Conservation (phyloP, 805 yeast genomes). For the Alloascoidea africana region DNA sequence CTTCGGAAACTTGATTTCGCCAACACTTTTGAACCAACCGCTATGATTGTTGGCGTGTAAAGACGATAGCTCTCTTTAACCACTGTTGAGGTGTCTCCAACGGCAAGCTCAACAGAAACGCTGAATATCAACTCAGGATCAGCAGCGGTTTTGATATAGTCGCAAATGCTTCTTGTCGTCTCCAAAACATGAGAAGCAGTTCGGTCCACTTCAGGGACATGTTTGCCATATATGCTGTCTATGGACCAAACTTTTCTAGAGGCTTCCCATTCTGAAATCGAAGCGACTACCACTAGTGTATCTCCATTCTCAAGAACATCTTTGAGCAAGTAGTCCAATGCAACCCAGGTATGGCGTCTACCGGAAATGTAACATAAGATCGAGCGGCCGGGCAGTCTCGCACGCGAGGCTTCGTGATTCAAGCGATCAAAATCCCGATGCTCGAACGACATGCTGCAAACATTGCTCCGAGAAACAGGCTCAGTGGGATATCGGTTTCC, state of each 20-base stretch:
- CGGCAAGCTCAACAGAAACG: conserved; percentile 40
- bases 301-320: conserved; percentile 49
- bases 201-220: background rate
- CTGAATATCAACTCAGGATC: background rate
- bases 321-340: conserved; percentile 53
- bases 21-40: conserved; percentile 25
- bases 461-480: too few relatives aligned
- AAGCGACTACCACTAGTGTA: conserved; percentile 43
- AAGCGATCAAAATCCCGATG: too few relatives aligned
- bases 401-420: too few relatives aligned
- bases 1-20: conserved; percentile 31
- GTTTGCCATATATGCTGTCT: background rate
- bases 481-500: too few relatives aligned
- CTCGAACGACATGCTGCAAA: too few relatives aligned
- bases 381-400: too few relatives aligned
- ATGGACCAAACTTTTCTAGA: background rate
- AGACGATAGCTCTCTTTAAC: conserved; percentile 40
- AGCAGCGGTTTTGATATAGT: background rate
- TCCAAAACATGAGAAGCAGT: background rate
- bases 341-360: conserved; percentile 69
- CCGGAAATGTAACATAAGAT: conserved; percentile 45
- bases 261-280: conserved; percentile 20
- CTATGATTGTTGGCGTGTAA: conserved; percentile 40
- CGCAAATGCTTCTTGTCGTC: background rate
- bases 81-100: conserved; percentile 36